Base-by-base conservation (phyloP, 352 stramenopile genomes). In the Phytophthora europaea region DNA sequence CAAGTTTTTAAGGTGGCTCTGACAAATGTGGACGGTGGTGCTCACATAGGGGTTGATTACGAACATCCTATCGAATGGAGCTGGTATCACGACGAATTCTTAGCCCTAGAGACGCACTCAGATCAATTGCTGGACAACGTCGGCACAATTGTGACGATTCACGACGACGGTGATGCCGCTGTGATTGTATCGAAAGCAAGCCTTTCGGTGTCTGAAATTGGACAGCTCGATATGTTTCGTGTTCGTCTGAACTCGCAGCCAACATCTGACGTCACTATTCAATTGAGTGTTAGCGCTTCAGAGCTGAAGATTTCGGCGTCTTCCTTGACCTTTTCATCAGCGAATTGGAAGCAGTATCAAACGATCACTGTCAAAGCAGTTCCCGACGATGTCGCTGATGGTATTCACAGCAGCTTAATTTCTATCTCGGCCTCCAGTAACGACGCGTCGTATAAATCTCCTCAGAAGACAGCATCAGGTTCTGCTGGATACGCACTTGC, bases 101-200 rank as follows among this genome's bases (percentile, higher is more conserved):
- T 92, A 4, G 79, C 75, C 0, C 60, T 89, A 4, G 84, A 92
- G 34, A 73, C 68, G 16, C 77, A 78, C 13, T 52, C 53, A 16
- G 47, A 75, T 20, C 64, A 81, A 57, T 66, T 92, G 0, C 47
- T 79, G 9, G 85, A 94, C 61, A 91, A 90, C 61, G 71, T 94
- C 20, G 82, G 85, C 0, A 82, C 87, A 16, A 83, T 94, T 54
- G 87, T 94, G 48, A 84, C 83, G 1, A 94, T 94, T 59, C 58
- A 76, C 58, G 87, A 94, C 15, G 87, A 94, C 48, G 73, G 72
- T 2, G 87, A 94, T 61, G 58, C 87, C 3, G 87, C 87, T 0
- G 75, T 94, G 9, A 53, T 94, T 10, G 43, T 94, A n/a, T 83
- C 82, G 1, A 94, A 93, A 63, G 76, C 79, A 4, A 92, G 82